Conservation (phyloP, 1,284 basidiomycete genomes). For the Uromyces viciae-fabae region DNA sequence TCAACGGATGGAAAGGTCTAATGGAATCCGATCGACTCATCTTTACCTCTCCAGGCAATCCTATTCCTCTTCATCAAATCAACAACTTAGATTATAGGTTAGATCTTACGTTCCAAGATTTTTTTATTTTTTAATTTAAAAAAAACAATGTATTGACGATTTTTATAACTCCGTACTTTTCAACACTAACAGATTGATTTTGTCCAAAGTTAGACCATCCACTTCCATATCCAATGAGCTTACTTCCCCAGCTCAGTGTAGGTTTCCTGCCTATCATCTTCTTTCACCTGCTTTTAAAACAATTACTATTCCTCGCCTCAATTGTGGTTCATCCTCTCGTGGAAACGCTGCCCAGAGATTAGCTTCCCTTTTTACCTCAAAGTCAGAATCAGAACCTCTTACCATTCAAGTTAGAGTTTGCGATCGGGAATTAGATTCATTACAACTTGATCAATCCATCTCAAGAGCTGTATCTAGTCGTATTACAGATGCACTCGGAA, state of each 20-base stretch:
- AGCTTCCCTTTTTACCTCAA: conserved; percentile 36
- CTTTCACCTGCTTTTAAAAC: neutral
- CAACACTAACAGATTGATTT: neutral
- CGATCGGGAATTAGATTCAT: neutral
- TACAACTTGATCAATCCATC: conserved; percentile 26
- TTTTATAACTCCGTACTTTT: neutral
- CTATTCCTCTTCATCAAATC: neutral
- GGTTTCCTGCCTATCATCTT: conserved; percentile 26
- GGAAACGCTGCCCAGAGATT: conserved; percentile 30
- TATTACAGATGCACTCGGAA: conserved; percentile 30
- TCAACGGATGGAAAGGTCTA: conserved; percentile 34
- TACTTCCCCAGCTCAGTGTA: conserved; percentile 7
- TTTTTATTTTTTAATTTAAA: neutral
- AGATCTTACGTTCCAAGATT: neutral
- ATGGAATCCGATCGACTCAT: conserved; percentile 36
- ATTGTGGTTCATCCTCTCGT: neutral
- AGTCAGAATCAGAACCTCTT: conserved; percentile 15
- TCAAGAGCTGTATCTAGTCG: conserved; percentile 3
- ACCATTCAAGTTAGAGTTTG: neutral
- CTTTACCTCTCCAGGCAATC: neutral
- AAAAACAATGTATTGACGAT: neutral
- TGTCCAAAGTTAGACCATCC: conserved; percentile 27
- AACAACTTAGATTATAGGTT: conserved; percentile 9
- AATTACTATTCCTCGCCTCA: conserved; percentile 20
- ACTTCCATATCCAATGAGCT: conserved; percentile 36